Evolutionary conservation across 225 moss, liverwort and hornwort genomes (phyloP), one percentile per base, ranked within the genome.

Genomic region (Ulota crispa): DNA sequence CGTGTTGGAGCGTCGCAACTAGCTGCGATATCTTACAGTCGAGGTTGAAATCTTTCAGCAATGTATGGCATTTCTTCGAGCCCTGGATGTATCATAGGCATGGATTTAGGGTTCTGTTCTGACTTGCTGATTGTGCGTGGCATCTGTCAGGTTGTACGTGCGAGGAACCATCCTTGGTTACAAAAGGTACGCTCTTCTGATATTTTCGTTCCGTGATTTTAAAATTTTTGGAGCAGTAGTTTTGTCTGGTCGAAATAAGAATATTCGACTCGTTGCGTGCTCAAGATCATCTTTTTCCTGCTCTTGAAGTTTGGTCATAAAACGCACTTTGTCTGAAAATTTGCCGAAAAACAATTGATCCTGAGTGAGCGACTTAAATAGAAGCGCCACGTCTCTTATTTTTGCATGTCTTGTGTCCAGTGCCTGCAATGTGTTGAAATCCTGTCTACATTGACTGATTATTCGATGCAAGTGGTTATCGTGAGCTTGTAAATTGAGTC

Each of bases 101-200:
- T 64, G 66, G 69, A 26, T 50, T 52, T 80, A 4, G 56, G 28
- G 4, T 59, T 60, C 77, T 71, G 4, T 59, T 31, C 50, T 79
- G 74, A 85, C 74, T 55, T 59, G 50, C 36, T 82, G 64, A 30
- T 27, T 74, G 24, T 68, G 32, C 42, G 34, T 81, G 75, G 68
- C 31, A 24, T 68, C 14, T 31, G 72, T 64, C 88, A 95, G 95
- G 91, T 85, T 95, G 87, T 95, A 95, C 69, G 93, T 93, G 66
- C 92, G 93, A 67, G 93, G 93, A 52, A 95, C 85, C 61, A 85
- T 95, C 85, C 93, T 95, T 83, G 93, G 95, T 62, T 95, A 91
- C 82, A 93, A 93, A 67, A 92, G 95, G 95, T 92, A 43, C 31
- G 84, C 21, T 75, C 27, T 59, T 2, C 41, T 9, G 24, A 24